phyloP scores from a whole-genome alignment of 805 yeast species.

The Wickerhamiella sergipiensis region DNA sequence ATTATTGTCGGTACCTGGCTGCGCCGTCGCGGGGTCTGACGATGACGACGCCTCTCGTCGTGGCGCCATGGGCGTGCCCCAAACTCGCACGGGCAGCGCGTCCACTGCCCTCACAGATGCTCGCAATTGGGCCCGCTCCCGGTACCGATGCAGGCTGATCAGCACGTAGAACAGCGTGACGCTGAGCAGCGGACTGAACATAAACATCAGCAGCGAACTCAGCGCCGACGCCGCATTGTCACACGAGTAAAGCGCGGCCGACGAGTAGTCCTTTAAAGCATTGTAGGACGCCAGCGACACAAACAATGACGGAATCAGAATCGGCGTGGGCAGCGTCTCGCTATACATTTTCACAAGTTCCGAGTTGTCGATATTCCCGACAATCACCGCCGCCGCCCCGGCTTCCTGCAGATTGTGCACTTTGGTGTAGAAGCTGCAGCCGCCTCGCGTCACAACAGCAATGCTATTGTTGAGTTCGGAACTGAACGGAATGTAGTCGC shows the following conservation, averaged over 20 bases:
- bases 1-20: too few species aligned
- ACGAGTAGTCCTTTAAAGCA: conserved; percentile 9
- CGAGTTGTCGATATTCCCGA: conserved; percentile 37
- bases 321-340: conserved; percentile 30
- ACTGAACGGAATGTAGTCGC: background rate
- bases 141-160: conserved; percentile 25
- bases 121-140: conserved; percentile 23
- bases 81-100: conserved; percentile 25
- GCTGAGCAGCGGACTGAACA: conserved; percentile 30
- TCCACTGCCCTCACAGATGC: conserved; percentile 27
- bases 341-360: conserved; percentile 37
- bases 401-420: conserved; percentile 31
- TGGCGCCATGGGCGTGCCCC: conserved; percentile 14
- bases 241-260: conserved; percentile 9
- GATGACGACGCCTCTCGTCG: too few species aligned
- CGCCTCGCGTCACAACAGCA: conserved; percentile 34
- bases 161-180: conserved; percentile 25
- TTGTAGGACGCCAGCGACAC: conserved; percentile 33
- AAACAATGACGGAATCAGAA: conserved; percentile 39
- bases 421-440: conserved; percentile 42
- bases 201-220: conserved; percentile 26
- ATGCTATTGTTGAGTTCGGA: conserved; percentile 16
- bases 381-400: conserved; percentile 40
- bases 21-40: too few species aligned
- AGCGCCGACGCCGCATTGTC: conserved; percentile 22